These are phyloP conservation scores for Colletotrichum spaethianum DNA, from an alignment of 2,329 filamentous ascomycete genomes.

Conservation along the genomic window DNA sequence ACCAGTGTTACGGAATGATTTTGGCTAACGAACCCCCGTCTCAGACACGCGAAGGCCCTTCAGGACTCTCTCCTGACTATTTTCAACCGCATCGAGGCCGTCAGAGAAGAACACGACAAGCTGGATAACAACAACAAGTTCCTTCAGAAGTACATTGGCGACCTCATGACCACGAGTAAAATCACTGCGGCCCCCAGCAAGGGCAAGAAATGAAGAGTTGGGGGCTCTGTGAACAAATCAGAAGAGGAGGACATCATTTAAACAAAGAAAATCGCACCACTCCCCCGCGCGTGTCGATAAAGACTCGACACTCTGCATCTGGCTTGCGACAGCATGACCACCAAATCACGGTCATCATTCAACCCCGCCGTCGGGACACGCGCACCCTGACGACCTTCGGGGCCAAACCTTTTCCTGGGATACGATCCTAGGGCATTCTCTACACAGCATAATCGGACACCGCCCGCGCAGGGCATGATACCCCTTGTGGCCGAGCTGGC, in stretches of 20 bases:
- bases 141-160: constrained; percentile 96
- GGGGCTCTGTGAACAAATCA: too few relatives aligned
- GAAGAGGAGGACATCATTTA: constrained; percentile 10
- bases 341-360: neutral
- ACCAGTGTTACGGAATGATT: neutral
- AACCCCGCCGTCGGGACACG: neutral
- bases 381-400: constrained; percentile 2
- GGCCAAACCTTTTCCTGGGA: constrained; percentile 1
- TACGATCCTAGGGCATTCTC: constrained; percentile 15
- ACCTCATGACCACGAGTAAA: constrained; percentile 89
- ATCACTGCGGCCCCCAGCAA: constrained; percentile 72
- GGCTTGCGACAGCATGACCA: neutral
- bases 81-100: constrained; percentile 93
- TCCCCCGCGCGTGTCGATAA: neutral
- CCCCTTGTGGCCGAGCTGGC: constrained; percentile 39
- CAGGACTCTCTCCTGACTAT: constrained; percentile 92
- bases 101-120: constrained; percentile 95
- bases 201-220: constrained; percentile 64
- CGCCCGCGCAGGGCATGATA: constrained; percentile 40
- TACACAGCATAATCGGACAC: constrained; percentile 40
- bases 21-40: neutral
- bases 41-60: constrained; percentile 87
- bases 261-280: neutral
- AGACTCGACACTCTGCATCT: neutral
- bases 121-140: constrained; percentile 98